These are phyloP conservation scores for Suhomyces choctaworum DNA, from an alignment of 1,139 yeast species.

Conservation along the genomic window DNA sequence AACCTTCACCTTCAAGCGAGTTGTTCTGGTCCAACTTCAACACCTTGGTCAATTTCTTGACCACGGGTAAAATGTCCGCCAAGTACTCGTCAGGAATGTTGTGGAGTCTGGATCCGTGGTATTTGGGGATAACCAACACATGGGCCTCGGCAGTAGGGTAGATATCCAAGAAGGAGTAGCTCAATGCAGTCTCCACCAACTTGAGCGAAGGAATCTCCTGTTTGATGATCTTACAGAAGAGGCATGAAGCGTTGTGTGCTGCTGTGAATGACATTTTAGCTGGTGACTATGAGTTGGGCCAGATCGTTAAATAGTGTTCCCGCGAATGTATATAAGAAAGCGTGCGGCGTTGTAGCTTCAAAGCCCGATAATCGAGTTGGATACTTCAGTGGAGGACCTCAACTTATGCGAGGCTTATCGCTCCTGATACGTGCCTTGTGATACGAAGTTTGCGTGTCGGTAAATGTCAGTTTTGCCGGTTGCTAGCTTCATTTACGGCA, in stretches of 20 bases:
- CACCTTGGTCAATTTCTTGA: conserved; percentile 78
- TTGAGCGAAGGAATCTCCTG: conserved; percentile 94
- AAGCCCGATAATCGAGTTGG: too few species aligned
- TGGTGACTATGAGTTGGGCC: too few species aligned
- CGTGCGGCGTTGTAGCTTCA: too few species aligned
- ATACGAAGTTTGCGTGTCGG: too few species aligned
- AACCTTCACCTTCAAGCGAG: conserved; percentile 72
- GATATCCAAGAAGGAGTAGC: conserved; percentile 86
- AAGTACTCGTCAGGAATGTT: conserved; percentile 88
- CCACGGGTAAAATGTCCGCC: conserved; percentile 80
- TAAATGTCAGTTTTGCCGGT: too few species aligned
- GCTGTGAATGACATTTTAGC: too few species aligned
- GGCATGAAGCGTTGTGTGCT: conserved; percentile 57
- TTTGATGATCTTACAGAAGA: conserved; percentile 89
- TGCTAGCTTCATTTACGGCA: too few species aligned
- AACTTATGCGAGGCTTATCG: too few species aligned
- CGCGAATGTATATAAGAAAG: too few species aligned
- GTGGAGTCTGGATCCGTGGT: conserved; percentile 90
- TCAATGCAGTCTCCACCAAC: conserved; percentile 74
- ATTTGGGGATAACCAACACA: conserved; percentile 83
- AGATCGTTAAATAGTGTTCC: too few species aligned
- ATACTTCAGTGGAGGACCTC: too few species aligned
- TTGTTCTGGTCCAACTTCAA: conserved; percentile 58
- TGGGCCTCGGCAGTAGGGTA: conserved; percentile 91
- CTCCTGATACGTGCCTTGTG: too few species aligned